These are phyloP conservation scores for Geranium brycei DNA, from an alignment of 345 rosid species.

Conservation along the genomic window DNA sequence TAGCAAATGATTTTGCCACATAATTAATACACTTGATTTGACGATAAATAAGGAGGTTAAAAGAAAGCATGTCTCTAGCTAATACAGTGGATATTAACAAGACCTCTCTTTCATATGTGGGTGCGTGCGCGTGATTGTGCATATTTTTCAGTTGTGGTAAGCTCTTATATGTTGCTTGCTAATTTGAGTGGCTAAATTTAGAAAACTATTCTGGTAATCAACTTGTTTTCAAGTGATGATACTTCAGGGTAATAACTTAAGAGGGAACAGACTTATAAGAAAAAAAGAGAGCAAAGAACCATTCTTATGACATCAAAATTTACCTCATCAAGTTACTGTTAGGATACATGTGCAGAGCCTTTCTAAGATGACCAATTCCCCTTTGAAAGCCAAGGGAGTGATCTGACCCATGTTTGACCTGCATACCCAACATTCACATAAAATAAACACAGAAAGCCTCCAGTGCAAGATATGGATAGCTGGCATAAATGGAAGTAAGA, in stretches of 20 bases:
- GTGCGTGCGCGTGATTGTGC: no score
- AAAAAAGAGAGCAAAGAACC: background rate
- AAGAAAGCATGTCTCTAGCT: no score
- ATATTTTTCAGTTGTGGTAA: no score
- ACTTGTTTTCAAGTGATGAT: no score
- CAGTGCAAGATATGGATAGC: background rate
- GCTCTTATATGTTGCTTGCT: no score
- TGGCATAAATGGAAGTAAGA: conserved; percentile 8
- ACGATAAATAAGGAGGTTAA: no score
- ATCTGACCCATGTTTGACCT: conserved; percentile 60
- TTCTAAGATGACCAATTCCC: conserved; percentile 66
- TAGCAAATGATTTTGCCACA: background rate
- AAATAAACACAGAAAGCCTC: background rate
- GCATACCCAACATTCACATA: conserved; percentile 14
- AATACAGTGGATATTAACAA: no score
- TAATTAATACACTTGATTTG: background rate
- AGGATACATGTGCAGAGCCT: conserved; percentile 68
- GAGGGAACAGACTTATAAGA: background rate
- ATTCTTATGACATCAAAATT: background rate
- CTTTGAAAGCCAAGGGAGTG: conserved; percentile 47
- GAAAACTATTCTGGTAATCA: no score
- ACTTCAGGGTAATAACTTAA: no score
- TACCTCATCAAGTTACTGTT: conserved; percentile 69
- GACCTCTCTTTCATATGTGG: no score
- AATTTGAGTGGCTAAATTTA: no score